Conservation (phyloP, 1,139 yeast genomes). For the Candida tetrigidarum region DNA sequence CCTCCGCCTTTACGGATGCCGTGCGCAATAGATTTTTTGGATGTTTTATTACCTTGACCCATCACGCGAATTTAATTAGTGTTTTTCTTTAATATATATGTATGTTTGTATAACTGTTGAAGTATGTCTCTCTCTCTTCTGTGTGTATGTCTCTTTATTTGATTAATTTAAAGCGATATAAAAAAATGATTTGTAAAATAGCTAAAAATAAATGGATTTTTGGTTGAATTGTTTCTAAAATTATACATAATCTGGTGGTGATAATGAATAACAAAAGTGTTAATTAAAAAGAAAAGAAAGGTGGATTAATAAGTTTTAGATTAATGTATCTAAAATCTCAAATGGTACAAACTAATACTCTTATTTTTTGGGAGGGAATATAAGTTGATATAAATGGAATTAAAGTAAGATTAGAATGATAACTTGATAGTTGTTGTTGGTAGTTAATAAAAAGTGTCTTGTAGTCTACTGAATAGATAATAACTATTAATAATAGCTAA, state of each 20-base stretch:
- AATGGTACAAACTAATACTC: neutral
- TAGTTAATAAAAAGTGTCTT: too few relatives aligned
- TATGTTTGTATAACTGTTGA: slow-evolving; percentile 1
- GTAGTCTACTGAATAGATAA: too few relatives aligned
- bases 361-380: too few relatives aligned
- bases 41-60: slow-evolving; percentile 7
- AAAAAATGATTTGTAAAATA: slow-evolving; percentile 15
- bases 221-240: slow-evolving; percentile 12
- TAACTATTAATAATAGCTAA: too few relatives aligned
- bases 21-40: slow-evolving; percentile 21
- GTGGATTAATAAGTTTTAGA: neutral
- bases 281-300: neutral
- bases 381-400: neutral
- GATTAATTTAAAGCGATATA: slow-evolving; percentile 9
- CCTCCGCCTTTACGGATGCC: slow-evolving; percentile 5
- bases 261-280: neutral
- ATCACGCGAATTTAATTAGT: neutral
- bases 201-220: slow-evolving; percentile 13
- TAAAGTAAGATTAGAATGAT: too few relatives aligned
- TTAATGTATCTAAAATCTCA: neutral
- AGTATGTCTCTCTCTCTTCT: slow-evolving; percentile 5
- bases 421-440: too few relatives aligned
- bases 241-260: slow-evolving; percentile 11
- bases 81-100: neutral
- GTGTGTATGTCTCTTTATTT: neutral